Evolutionary conservation across 768 basidiomycete genomes (phyloP).

Genomic region (Suillus americanus): DNA sequence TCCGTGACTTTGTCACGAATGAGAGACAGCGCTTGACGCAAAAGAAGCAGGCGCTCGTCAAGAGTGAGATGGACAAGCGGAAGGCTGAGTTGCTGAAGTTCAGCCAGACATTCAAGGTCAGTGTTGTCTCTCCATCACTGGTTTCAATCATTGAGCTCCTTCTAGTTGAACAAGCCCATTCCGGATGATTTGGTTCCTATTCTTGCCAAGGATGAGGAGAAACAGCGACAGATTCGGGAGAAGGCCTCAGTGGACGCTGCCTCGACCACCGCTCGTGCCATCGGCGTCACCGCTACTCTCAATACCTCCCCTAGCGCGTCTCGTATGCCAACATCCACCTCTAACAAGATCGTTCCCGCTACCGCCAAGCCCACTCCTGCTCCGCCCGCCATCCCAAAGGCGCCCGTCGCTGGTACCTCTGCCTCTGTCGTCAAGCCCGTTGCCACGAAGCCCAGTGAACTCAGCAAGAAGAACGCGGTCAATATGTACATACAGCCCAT

Average conservation of each 20-base stretch:
- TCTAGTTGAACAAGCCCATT: slow-evolving; percentile 88
- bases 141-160: background rate
- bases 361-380: slow-evolving; percentile 29
- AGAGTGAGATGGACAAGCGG: slow-evolving; percentile 93
- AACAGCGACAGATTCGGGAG: slow-evolving; percentile 80
- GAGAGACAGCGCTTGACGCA: slow-evolving; percentile 89
- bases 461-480: slow-evolving; percentile 45
- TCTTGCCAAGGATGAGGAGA: slow-evolving; percentile 90
- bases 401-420: slow-evolving; percentile 16
- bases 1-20: slow-evolving; percentile 89
- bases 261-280: slow-evolving; percentile 66
- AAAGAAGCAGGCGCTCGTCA: slow-evolving; percentile 85
- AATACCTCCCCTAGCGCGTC: slow-evolving; percentile 48
- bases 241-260: slow-evolving; percentile 70
- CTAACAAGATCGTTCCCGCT: slow-evolving; percentile 29
- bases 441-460: slow-evolving; percentile 28
- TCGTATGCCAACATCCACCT: slow-evolving; percentile 32
- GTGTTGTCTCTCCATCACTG: slow-evolving; percentile 16
- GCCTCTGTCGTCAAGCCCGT: slow-evolving; percentile 31
- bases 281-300: slow-evolving; percentile 49
- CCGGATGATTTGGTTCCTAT: slow-evolving; percentile 93
- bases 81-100: slow-evolving; percentile 93
- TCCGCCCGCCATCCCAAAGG: slow-evolving; percentile 26
- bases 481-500: slow-evolving; percentile 86
- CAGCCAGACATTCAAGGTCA: slow-evolving; percentile 91